These are phyloP conservation scores for Pichia gijzeniarum DNA, from an alignment of 805 yeast genomes.

Conservation along the genomic window DNA sequence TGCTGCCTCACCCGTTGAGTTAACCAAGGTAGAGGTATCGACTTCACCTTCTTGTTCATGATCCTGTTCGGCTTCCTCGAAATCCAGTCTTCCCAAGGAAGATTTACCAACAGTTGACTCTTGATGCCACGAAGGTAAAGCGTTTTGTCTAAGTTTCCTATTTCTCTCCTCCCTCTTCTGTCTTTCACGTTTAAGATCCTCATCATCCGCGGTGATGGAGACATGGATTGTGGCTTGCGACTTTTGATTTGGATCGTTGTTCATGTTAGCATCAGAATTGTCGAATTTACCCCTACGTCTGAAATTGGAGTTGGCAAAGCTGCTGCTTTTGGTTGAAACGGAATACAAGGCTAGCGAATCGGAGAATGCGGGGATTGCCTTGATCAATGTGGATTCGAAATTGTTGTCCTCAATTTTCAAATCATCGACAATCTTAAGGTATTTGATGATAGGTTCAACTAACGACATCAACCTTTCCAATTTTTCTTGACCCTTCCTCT, in stretches of 20 bases:
- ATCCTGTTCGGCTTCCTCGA: slow-evolving; percentile 36
- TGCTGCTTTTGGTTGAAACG: slow-evolving; percentile 37
- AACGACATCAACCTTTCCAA: slow-evolving; percentile 83
- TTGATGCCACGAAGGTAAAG: slow-evolving; percentile 94
- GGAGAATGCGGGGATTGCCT: slow-evolving; percentile 79
- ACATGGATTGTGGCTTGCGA: slow-evolving; percentile 86
- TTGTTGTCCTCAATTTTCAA: slow-evolving; percentile 78
- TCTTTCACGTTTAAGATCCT: slow-evolving; percentile 55
- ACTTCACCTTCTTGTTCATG: neutral
- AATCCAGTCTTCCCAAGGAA: slow-evolving; percentile 48
- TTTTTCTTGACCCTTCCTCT: slow-evolving; percentile 71
- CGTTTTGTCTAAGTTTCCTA: slow-evolving; percentile 78
- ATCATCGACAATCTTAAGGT: slow-evolving; percentile 77
- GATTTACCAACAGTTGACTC: slow-evolving; percentile 80
- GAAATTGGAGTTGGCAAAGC: slow-evolving; percentile 8
- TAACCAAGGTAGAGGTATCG: neutral
- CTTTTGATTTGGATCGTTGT: slow-evolving; percentile 31
- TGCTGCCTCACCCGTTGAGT: neutral
- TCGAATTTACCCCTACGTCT: slow-evolving; percentile 13
- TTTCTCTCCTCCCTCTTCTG: slow-evolving; percentile 61
- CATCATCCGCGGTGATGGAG: slow-evolving; percentile 83
- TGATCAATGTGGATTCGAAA: slow-evolving; percentile 76
- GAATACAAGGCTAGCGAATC: slow-evolving; percentile 64
- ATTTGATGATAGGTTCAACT: slow-evolving; percentile 79
- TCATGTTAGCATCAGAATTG: slow-evolving; percentile 13